phyloP scores from a whole-genome alignment of 1,139 yeast genomes.

The Yamadazyma dushanensis region DNA sequence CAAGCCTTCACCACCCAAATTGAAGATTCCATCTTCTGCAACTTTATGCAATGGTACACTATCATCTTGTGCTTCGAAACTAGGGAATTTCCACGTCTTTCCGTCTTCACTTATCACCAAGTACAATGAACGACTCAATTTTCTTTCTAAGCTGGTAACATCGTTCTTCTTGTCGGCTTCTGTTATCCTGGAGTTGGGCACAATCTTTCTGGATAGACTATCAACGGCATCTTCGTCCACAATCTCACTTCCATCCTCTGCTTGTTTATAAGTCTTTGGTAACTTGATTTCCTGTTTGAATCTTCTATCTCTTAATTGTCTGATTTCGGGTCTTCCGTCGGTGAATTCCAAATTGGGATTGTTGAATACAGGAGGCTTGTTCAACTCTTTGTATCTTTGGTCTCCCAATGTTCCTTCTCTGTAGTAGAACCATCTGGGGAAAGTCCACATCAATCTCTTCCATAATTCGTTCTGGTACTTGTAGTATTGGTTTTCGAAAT shows the following conservation, averaged over 20 bases:
- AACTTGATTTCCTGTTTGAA: constrained; percentile 71
- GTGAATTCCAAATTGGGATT: constrained; percentile 79
- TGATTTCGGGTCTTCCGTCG: constrained; percentile 81
- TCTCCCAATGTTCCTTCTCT: constrained; percentile 89
- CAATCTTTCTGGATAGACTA: constrained; percentile 67
- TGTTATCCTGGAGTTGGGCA: constrained; percentile 70
- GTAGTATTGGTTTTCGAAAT: constrained; percentile 74
- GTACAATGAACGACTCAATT: constrained; percentile 76
- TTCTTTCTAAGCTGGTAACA: constrained; percentile 70
- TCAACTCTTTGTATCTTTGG: constrained; percentile 74
- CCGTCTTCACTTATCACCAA: constrained; percentile 55
- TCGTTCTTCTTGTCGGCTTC: constrained; percentile 71
- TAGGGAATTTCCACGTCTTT: constrained; percentile 75
- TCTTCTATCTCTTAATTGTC: constrained; percentile 86
- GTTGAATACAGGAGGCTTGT: constrained; percentile 69
- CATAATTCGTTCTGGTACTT: constrained; percentile 84
- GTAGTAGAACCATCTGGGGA: constrained; percentile 91
- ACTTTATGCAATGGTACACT: constrained; percentile 60
- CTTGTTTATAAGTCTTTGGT: constrained; percentile 56
- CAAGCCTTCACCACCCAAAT: constrained; percentile 71
- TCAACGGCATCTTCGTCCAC: constrained; percentile 41
- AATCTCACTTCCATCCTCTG: constrained; percentile 39
- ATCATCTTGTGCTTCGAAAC: constrained; percentile 41
- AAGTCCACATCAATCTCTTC: constrained; percentile 94
- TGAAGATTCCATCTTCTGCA: constrained; percentile 74